A percentile compares a stretch with the other conserved stretches of the same genome.
These are phyloP conservation scores for Cryomyces minteri DNA, from an alignment of 495 filamentous ascomycete genomes.

Conservation along the genomic window DNA sequence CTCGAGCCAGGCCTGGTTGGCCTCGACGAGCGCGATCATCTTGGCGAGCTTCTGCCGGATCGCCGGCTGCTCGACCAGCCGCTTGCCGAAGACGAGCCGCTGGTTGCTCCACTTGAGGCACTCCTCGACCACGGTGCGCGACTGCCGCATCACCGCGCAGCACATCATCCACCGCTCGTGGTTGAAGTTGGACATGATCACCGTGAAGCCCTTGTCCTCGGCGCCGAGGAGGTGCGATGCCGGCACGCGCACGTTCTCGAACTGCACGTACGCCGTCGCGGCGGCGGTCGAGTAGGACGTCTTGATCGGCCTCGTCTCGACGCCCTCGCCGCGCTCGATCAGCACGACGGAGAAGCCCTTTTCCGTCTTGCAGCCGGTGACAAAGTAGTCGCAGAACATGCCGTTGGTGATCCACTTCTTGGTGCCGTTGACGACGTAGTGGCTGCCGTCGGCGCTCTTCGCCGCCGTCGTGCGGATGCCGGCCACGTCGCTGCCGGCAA, in stretches of 20 bases:
- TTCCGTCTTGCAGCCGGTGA: conserved; percentile 60
- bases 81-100: conserved; percentile 70
- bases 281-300: conserved; percentile 68
- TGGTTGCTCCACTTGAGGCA: conserved; percentile 84
- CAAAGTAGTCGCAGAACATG: conserved; percentile 68
- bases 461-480: conserved; percentile 63
- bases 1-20: conserved; percentile 76
- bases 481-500: conserved; percentile 76
- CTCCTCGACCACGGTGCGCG: conserved; percentile 58
- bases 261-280: conserved; percentile 65
- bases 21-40: conserved; percentile 69
- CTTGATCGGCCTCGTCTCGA: conserved; percentile 69
- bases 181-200: conserved; percentile 82
- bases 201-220: conserved; percentile 74
- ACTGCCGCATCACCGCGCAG: conserved; percentile 43
- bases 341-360: conserved; percentile 69
- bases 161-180: conserved; percentile 34
- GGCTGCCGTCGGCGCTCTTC: conserved; percentile 66
- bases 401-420: conserved; percentile 96
- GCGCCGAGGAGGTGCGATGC: conserved; percentile 60
- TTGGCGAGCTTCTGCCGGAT: conserved; percentile 77
- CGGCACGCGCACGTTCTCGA: conserved; percentile 76
- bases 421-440: conserved; percentile 75
- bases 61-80: conserved; percentile 65
- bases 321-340: conserved; percentile 47